These are phyloP conservation scores for Sarocladium kiliense DNA, from an alignment of 2,329 filamentous ascomycete species.

Conservation along the genomic window DNA sequence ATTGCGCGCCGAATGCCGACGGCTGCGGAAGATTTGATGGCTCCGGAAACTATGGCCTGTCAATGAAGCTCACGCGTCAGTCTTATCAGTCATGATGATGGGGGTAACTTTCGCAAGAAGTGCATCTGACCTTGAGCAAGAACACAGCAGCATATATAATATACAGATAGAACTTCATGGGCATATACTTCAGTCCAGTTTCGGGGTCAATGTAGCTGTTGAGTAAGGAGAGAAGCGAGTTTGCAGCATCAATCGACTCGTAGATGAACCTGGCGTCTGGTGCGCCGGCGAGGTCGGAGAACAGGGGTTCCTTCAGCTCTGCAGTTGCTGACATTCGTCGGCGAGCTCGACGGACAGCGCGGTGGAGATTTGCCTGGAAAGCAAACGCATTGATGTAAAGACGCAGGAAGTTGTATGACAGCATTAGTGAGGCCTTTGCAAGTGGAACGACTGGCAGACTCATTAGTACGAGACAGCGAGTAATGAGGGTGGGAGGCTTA, in stretches of 20 bases:
- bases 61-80: no score
- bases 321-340: constrained; percentile 28
- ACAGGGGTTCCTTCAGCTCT: constrained; percentile 33
- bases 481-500: constrained; percentile 23
- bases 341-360: constrained; percentile 28
- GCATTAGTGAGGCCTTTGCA: constrained; percentile 61
- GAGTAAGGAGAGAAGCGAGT: constrained; percentile 54
- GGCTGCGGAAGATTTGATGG: constrained; percentile 49
- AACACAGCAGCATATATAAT: constrained; percentile 61
- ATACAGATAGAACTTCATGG: constrained; percentile 57
- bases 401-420: constrained; percentile 68
- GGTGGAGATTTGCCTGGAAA: constrained; percentile 63
- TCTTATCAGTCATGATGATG: no score
- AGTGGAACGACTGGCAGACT: constrained; percentile 47
- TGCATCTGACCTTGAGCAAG: constrained; percentile 49
- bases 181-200: constrained; percentile 57
- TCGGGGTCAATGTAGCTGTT: constrained; percentile 55
- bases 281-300: constrained; percentile 51
- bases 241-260: constrained; percentile 59
- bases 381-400: constrained; percentile 73
- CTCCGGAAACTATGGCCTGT: constrained; percentile 52
- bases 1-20: constrained; percentile 53
- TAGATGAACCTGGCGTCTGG: constrained; percentile 63
- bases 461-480: background rate
- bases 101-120: background rate